Percentiles rank a stretch among this genome's conserved stretches.
phyloP scores from a whole-genome alignment of 306 rosid genomes.

The Dryas octopetala region DNA sequence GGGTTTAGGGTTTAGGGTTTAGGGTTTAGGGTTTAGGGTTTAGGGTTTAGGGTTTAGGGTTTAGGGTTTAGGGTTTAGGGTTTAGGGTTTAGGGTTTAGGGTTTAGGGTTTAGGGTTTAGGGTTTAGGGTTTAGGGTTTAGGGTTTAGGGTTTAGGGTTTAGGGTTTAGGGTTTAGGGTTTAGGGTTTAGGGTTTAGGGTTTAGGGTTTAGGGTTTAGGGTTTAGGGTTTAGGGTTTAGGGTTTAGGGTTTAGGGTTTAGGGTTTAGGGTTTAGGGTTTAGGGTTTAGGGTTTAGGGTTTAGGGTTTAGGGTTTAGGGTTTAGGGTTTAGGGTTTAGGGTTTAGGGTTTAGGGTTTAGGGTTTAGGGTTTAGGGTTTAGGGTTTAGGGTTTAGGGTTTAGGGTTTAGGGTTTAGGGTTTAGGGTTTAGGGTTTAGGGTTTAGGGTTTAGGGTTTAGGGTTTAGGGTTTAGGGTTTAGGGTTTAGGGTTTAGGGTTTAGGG shows the following conservation, averaged over 20 bases:
- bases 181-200: not conserved
- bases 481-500: no score
- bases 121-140: not conserved
- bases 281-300: not conserved
- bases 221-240: not conserved
- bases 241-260: not conserved
- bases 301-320: not conserved
- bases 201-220: not conserved
- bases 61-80: no score
- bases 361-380: not conserved
- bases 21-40: no score
- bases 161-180: not conserved
- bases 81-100: no score
- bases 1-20: no score
- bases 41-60: no score
- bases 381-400: no score
- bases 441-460: no score
- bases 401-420: no score
- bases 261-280: not conserved
- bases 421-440: no score
- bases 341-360: slow-evolving; percentile 1
- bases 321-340: not conserved
- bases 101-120: not conserved
- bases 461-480: no score
- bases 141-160: not conserved